phyloP scores from a whole-genome alignment of 345 rosid species.

The Chamaenerion angustifolium region DNA sequence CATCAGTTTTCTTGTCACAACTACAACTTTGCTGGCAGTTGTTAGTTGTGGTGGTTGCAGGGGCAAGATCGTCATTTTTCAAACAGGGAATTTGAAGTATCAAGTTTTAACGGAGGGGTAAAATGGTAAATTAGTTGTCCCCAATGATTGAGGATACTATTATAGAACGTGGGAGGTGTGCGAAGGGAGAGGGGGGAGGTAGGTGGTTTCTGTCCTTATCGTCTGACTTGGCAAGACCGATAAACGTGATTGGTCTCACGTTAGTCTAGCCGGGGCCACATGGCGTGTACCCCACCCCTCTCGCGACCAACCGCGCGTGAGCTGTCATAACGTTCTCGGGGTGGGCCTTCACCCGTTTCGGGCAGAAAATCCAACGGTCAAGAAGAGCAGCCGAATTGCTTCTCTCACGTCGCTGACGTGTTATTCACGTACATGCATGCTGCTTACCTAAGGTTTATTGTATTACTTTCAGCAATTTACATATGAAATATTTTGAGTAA shows the following conservation, averaged over 20 bases:
- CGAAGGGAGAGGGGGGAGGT: not conserved
- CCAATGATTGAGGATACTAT: constrained; percentile 11
- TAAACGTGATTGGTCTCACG: constrained; percentile 52
- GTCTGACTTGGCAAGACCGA: constrained; percentile 34
- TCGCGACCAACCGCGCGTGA: constrained; percentile 33
- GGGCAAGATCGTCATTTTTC: not conserved
- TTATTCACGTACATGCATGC: too few relatives aligned
- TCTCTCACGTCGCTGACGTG: not conserved
- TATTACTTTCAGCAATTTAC: too few relatives aligned
- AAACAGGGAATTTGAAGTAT: too few relatives aligned
- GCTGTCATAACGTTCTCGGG: constrained; percentile 42
- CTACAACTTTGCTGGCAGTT: too few relatives aligned
- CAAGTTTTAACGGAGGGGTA: not conserved
- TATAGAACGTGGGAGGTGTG: constrained; percentile 5
- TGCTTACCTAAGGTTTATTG: too few relatives aligned
- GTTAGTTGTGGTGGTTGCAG: too few relatives aligned
- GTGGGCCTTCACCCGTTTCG: constrained; percentile 20
- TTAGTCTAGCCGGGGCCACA: constrained; percentile 5
- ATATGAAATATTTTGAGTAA: too few relatives aligned
- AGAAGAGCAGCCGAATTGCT: not conserved
- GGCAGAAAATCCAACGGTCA: too few relatives aligned
- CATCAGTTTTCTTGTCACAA: too few relatives aligned
- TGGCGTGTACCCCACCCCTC: constrained; percentile 12
- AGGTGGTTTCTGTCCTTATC: constrained; percentile 9
- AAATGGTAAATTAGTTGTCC: not conserved